Base-by-base conservation (phyloP, 2,329 filamentous ascomycete species). In the Hypomyces perniciosus region DNA sequence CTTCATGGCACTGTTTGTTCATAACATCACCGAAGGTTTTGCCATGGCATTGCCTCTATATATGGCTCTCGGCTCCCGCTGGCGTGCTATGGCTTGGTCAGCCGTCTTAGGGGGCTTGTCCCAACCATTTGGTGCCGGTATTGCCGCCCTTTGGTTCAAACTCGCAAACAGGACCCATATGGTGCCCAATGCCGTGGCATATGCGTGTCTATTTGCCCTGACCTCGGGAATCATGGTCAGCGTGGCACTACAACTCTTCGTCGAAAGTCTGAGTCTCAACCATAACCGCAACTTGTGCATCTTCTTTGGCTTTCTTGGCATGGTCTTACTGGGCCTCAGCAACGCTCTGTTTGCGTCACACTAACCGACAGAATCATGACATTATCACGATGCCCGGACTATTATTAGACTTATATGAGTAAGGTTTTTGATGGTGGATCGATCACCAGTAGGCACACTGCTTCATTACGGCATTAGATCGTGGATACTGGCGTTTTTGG, bases 21-120 rank as follows among this genome's bases (percentile, higher is more conserved):
- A 99, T 77, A 99, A 97, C 71, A 95, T 99, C 62, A 91, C 90
- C 29, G 93, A 99, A 72, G 93, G 93, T 2, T 97, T 97, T 65
- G 89, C 91, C 55, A 86, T 99, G 79, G 90, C 90, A 0, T 73
- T 99, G 1, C 93, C 93, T 0, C 76, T 99, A 0, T 99, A 95
- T 68, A 87, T 99, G 62, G 93, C 93, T 1, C 80, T 96, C 31
- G 80, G 85, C 55, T 92, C 84, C 52, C 85, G 90, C 42, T 73
- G 81, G 64, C 86, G 84, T 60, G 92, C 93, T 13, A 93, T 97
- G 72, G 69, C 87, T 53, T 95, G 89, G 84, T 85, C 88, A 4
- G 85, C 87, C 8, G 66, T 96, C 0, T 75, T 99, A 0, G 93
- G 93, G 8, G 93, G 93, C 0, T 74, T 93, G 5, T 90, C 84